A percentile compares a stretch with the other conserved stretches of the same genome.
Conservation (phyloP, 1,284 basidiomycete species). For the Hymenochaete sp. region DNA sequence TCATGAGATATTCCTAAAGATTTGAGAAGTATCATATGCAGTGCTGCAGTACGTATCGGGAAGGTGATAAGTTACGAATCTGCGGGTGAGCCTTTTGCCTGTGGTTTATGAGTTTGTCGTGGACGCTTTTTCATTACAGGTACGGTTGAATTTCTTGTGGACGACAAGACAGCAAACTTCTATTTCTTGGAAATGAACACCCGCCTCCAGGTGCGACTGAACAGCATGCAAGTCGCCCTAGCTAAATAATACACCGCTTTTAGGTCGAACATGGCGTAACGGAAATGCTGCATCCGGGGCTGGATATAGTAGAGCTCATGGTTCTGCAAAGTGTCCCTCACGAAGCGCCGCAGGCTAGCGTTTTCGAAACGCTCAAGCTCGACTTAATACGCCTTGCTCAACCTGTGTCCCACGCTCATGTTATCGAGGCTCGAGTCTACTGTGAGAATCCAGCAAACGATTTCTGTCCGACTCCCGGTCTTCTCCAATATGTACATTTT, state of each 20-base stretch:
- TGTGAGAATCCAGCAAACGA: conserved; percentile 54
- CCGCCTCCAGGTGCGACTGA: conserved; percentile 42
- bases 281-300: conserved; percentile 45
- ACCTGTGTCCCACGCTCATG: conserved; percentile 27
- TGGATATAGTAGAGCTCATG: conserved; percentile 65
- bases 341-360: conserved; percentile 23
- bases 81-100: conserved; percentile 35
- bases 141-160: conserved; percentile 63
- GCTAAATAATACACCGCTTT: neutral
- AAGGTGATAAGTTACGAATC: conserved; percentile 47
- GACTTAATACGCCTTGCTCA: too few species aligned
- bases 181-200: conserved; percentile 76
- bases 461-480: conserved; percentile 55
- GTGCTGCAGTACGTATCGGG: conserved; percentile 45
- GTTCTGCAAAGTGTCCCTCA: conserved; percentile 40
- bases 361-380: conserved; percentile 28
- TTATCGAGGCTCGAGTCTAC: conserved; percentile 61
- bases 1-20: conserved; percentile 23
- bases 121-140: conserved; percentile 28
- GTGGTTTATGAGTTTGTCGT: neutral
- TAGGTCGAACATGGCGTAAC: conserved; percentile 67
- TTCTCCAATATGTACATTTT: conserved; percentile 49
- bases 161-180: conserved; percentile 44
- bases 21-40: conserved; percentile 39
- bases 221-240: neutral